Conservation (phyloP, 2,329 filamentous ascomycete species). For the Colletotrichum sojae region DNA sequence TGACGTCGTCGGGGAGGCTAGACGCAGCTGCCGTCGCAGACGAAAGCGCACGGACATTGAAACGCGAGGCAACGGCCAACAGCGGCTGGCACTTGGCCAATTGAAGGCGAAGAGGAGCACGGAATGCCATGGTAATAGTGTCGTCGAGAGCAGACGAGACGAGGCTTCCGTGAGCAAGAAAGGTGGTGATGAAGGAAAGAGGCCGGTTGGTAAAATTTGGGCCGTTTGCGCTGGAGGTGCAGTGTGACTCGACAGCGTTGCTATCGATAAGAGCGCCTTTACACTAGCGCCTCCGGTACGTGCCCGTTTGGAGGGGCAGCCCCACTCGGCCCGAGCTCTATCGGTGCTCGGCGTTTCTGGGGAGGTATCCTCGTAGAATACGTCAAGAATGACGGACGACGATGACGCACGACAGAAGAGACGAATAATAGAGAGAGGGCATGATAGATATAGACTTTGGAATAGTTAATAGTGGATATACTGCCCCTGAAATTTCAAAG, state of each 20-base stretch:
- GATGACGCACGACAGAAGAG: too few species aligned
- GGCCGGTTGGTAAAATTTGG: conserved; percentile 26
- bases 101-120: conserved; percentile 55
- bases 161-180: neutral
- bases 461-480: too few species aligned
- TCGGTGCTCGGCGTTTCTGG: too few species aligned
- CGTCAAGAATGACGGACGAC: too few species aligned
- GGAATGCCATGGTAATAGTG: conserved; percentile 55
- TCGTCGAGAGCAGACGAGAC: conserved; percentile 9
- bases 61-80: conserved; percentile 44
- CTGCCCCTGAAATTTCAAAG: too few species aligned
- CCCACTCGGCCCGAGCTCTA: conserved; percentile 1
- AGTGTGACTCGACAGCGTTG: conserved; percentile 29
- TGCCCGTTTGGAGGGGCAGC: conserved; percentile 17
- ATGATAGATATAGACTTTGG: too few species aligned
- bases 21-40: conserved; percentile 53
- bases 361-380: neutral
- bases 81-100: conserved; percentile 47
- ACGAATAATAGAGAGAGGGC: too few species aligned
- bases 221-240: conserved; percentile 29
- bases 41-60: conserved; percentile 50
- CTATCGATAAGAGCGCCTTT: conserved; percentile 41
- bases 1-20: conserved; percentile 52
- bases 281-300: neutral
- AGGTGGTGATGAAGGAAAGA: conserved; percentile 27